A percentile compares a stretch with the other conserved stretches of the same genome.
Evolutionary conservation across 1,139 yeast genomes (phyloP).

Genomic region (Scheffersomyces parashehatae): DNA sequence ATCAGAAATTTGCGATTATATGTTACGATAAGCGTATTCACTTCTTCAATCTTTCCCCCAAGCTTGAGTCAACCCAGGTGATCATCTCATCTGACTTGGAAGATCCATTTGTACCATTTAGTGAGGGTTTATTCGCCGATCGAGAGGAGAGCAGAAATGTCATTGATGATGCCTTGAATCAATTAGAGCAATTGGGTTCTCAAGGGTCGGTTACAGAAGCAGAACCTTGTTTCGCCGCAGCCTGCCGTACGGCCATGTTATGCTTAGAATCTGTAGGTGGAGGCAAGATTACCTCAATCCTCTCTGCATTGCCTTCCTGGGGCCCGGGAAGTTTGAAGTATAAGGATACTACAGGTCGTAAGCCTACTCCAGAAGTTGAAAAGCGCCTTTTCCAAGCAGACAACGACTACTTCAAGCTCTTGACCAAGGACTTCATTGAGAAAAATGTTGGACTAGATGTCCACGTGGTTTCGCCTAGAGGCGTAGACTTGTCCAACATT

Average conservation of each 20-base stretch:
- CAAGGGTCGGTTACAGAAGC: slow-evolving; percentile 48
- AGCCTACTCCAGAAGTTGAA: slow-evolving; percentile 54
- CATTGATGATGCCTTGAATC: slow-evolving; percentile 67
- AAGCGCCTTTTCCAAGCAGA: slow-evolving; percentile 57
- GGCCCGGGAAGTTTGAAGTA: slow-evolving; percentile 79
- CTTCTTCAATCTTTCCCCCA: slow-evolving; percentile 67
- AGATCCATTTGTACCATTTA: slow-evolving; percentile 82
- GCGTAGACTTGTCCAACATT: slow-evolving; percentile 74
- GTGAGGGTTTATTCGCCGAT: slow-evolving; percentile 77
- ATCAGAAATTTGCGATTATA: slow-evolving; percentile 60
- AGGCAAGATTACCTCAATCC: slow-evolving; percentile 74
- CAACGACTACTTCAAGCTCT: slow-evolving; percentile 59
- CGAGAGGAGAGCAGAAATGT: slow-evolving; percentile 64
- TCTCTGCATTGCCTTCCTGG: slow-evolving; percentile 73
- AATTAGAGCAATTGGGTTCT: slow-evolving; percentile 49
- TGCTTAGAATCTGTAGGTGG: slow-evolving; percentile 70
- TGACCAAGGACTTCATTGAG: slow-evolving; percentile 59
- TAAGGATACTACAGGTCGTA: slow-evolving; percentile 45
- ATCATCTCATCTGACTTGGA: slow-evolving; percentile 70
- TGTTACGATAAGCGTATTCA: slow-evolving; percentile 76
- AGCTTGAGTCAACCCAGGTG: slow-evolving; percentile 61
- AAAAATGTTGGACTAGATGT: slow-evolving; percentile 76
- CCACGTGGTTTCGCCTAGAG: slow-evolving; percentile 63
- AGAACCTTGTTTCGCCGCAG: slow-evolving; percentile 81
- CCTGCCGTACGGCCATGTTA: slow-evolving; percentile 65